Evolutionary conservation across 257 asterid species (phyloP), one percentile per base, ranked within the genome.

Genomic region (Primulina huaijiensis): DNA sequence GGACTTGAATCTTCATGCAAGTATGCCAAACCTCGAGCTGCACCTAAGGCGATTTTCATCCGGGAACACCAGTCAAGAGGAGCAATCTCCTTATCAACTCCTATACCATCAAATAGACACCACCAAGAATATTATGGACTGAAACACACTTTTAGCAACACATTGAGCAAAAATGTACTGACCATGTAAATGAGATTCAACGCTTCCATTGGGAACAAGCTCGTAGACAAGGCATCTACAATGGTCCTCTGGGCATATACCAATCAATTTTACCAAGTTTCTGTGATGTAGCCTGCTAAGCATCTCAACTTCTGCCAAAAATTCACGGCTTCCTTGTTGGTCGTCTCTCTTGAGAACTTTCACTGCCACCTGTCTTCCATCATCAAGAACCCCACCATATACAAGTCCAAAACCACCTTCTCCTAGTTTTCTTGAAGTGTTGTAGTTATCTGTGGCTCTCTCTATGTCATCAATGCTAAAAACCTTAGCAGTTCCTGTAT

Each of bases 371-470:
- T 85, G 60, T 64, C 83, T 73, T n/a, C 95, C 95, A 76, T 87
- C 92, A 16, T 88, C 98, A 46, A 89, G 90, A 72, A 67, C 63
- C 65, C 98, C 98, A 21, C 95, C 81, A 65, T 88, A 92, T 1
- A 92, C 98, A 33, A 89, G 92, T 12, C 98, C 98, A 74, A 92
- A 92, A 43, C 98, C 96, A 31, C 98, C 98, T 85, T 92, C 98
- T 27, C 98, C 96, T 0, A 92, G 62, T 30, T 80, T 83, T 78
- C 84, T 82, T 17, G 90, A 78, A 67, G 78, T 46, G 29, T 77
- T 71, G 57, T 88, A 89, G 75, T 79, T 81, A 60, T 85, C 81
- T 0, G 98, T 92, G 62, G 87, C 90, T 69, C 75, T 82, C 74
- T 76, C 90, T 29, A 89, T 82, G 46, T 89, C 94, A 12, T 71